phyloP scores from a whole-genome alignment of 2,329 filamentous ascomycete species.

The Domatiomyces catenatus region DNA sequence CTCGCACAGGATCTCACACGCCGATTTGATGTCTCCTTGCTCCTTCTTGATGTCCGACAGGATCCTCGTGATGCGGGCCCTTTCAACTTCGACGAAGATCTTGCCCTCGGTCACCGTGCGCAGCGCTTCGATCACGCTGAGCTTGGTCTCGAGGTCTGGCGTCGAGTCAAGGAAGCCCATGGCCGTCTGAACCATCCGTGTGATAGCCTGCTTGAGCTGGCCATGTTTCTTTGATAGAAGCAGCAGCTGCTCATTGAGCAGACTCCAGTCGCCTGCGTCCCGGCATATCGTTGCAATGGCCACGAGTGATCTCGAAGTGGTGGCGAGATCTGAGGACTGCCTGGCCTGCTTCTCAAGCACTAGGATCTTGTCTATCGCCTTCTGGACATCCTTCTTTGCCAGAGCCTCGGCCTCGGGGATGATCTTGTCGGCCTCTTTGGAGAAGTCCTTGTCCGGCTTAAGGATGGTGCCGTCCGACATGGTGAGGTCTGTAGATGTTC shows the following conservation, averaged over 20 bases:
- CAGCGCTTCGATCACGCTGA: constrained; percentile 85
- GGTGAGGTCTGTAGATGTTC: constrained; percentile 20
- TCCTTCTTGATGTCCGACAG: constrained; percentile 95
- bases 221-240: constrained; percentile 98
- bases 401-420: constrained; percentile 82
- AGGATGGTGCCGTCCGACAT: constrained; percentile 69
- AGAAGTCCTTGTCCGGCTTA: constrained; percentile 98
- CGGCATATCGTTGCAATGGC: constrained; percentile 90
- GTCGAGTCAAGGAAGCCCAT: constrained; percentile 83
- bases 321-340: constrained; percentile 93
- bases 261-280: constrained; percentile 76
- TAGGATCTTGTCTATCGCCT: constrained; percentile 84
- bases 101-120: constrained; percentile 97
- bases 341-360: constrained; percentile 89
- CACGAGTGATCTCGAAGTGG: constrained; percentile 76
- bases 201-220: constrained; percentile 96
- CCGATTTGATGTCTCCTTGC: constrained; percentile 79
- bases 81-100: constrained; percentile 98
- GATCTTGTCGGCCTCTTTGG: constrained; percentile 84
- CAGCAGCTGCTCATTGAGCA: constrained; percentile 92
- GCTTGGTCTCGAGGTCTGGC: constrained; percentile 70
- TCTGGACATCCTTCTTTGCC: constrained; percentile 64
- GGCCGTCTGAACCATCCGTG: constrained; percentile 95
- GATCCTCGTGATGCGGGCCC: constrained; percentile 85
- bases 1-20: constrained; percentile 87